Percentiles rank a stretch among this genome's conserved stretches.
Evolutionary conservation across 78 protist species (phyloP).

Genomic region (Blattamonas nauphoetae): DNA sequence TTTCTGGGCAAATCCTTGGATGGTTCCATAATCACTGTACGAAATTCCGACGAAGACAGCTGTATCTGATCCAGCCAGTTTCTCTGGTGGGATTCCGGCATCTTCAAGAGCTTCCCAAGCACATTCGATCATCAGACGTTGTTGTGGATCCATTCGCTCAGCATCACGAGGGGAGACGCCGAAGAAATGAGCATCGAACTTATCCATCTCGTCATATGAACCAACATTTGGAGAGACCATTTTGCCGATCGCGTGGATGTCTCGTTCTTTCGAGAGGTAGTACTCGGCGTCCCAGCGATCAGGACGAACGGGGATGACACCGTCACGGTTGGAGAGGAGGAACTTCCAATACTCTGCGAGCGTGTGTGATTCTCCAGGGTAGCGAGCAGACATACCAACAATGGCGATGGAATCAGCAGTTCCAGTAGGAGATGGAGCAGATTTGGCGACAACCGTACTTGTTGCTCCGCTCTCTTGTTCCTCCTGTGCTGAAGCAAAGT

Average conservation of each 20-base stretch:
- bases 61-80: conserved; percentile 20
- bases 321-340: not conserved
- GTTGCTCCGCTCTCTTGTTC: not conserved
- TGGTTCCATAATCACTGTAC: not conserved
- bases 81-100: conserved; percentile 20
- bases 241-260: not conserved
- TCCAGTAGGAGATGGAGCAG: not conserved
- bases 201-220: not conserved
- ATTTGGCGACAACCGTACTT: not conserved
- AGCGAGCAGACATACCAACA: conserved; percentile 15
- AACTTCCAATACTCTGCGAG: not conserved
- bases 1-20: not conserved
- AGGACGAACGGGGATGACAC: not conserved
- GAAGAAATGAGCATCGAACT: conserved; percentile 32
- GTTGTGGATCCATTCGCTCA: conserved; percentile 39
- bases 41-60: conserved; percentile 26
- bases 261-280: not conserved
- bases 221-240: not conserved
- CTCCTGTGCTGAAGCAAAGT: not conserved
- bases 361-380: not conserved
- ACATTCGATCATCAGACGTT: conserved; percentile 23
- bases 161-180: conserved; percentile 23
- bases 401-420: not conserved
- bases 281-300: not conserved
- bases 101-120: conserved; percentile 25